Base-by-base conservation (phyloP, 2,329 filamentous ascomycete species). In the Aspergillus sp. region DNA sequence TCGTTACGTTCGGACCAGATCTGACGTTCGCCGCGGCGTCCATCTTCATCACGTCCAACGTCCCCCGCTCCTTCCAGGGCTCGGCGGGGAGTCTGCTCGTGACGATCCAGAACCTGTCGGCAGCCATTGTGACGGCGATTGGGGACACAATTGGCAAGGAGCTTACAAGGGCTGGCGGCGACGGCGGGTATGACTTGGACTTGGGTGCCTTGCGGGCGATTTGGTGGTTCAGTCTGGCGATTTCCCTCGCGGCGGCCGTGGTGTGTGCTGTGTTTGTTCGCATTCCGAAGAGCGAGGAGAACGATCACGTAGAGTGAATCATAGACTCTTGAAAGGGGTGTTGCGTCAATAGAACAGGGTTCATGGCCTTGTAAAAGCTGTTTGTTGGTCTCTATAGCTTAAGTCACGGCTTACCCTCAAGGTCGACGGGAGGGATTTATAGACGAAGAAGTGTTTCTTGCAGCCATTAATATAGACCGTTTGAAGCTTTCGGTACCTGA, bases 41-140 rank as follows among this genome's bases (percentile, higher is more conserved):
- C 15, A 45, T 45, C 11, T 45, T 45, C 14, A 45, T 45, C 19
- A 45, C 43, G 11, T 24, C 19, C 12, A 45, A 31, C 23, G 43
- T 79, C 5, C 73, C 73, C 2, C 58, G 74, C 8, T 76, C 71
- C 1, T 79, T 78, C 56, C 77, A 80, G 55, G 77, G 76, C 1
- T 72, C 72, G 7, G 77, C 77, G 0, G 77, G 76, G 1, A 77
- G 76, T 43, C 57, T 79, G 59, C 64, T 80, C 0, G 74, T 79
- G 6, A 79, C 76, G 17, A 72, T 77, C 41, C 76, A 79, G 62
- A 79, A 79, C 57, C 60, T 79, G 35, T 74, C 72, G 1, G 67
- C 71, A 14, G 76, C 77, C 1, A 73, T 79, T 35, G 75, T 68
- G 40, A 67, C 64, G 2, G 52, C 60, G 2, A 56, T 67, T 15